Evolutionary conservation across 768 basidiomycete species (phyloP).

Genomic region (Xerocomellus chrysenteron): DNA sequence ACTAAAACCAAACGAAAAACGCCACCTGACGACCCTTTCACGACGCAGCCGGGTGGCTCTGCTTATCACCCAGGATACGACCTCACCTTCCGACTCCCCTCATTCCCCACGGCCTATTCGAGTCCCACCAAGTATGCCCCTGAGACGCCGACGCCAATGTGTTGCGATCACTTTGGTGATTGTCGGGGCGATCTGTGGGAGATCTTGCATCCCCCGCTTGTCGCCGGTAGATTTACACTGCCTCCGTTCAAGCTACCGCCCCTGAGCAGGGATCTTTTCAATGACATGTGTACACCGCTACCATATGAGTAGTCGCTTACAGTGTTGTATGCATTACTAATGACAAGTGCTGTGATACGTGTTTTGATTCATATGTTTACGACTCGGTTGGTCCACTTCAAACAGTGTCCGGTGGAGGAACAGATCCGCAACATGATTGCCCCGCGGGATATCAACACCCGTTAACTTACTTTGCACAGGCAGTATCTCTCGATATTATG

Average conservation of each 20-base stretch:
- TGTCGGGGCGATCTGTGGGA: constrained; percentile 27
- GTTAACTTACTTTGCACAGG: background rate
- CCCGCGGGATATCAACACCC: too few species aligned
- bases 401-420: background rate
- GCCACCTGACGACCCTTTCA: constrained; percentile 18
- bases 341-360: background rate
- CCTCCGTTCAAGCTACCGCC: constrained; percentile 28
- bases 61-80: background rate
- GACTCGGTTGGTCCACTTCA: background rate
- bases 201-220: constrained; percentile 24
- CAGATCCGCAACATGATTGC: background rate
- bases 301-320: background rate
- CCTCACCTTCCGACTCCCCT: constrained; percentile 16
- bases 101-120: constrained; percentile 1
- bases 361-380: too few species aligned
- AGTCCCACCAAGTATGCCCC: constrained; percentile 3
- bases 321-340: background rate
- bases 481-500: background rate
- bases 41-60: background rate
- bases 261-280: constrained; percentile 14
- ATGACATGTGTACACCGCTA: background rate
- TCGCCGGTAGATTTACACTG: constrained; percentile 13
- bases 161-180: constrained; percentile 23
- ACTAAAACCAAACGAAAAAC: background rate
- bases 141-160: constrained; percentile 29